phyloP scores from a whole-genome alignment of 2,329 filamentous ascomycete genomes.

The Claviceps quebecensis region DNA sequence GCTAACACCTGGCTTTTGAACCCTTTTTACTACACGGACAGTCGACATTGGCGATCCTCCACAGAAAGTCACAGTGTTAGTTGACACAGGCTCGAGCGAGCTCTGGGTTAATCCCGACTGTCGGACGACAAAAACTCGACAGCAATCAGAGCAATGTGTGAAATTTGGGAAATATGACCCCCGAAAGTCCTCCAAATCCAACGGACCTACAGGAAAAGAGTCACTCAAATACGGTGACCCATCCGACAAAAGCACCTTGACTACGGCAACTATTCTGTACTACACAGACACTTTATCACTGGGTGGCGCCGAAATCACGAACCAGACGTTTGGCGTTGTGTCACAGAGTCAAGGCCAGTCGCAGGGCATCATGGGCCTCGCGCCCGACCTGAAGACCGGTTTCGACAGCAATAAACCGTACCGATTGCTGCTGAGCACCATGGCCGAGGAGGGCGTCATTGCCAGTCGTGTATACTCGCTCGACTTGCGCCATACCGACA shows the following conservation, averaged over 20 bases:
- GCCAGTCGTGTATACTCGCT: constrained; percentile 36
- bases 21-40: too few species aligned
- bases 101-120: constrained; percentile 42
- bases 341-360: constrained; percentile 30
- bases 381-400: constrained; percentile 26
- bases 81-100: constrained; percentile 39
- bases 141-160: constrained; percentile 23
- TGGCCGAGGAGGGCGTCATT: constrained; percentile 32
- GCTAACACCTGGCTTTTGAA: too few species aligned
- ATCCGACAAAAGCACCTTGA: constrained; percentile 21
- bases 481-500: constrained; percentile 31
- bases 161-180: constrained; percentile 31
- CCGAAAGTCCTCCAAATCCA: constrained; percentile 22
- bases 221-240: constrained; percentile 27
- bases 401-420: constrained; percentile 28
- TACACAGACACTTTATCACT: constrained; percentile 32
- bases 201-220: constrained; percentile 22
- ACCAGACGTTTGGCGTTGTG: constrained; percentile 38
- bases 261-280: constrained; percentile 27
- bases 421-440: constrained; percentile 37
- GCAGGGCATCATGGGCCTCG: constrained; percentile 38
- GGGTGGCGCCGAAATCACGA: constrained; percentile 24
- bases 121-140: constrained; percentile 19
- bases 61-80: constrained; percentile 30
- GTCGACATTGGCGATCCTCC: constrained; percentile 28